Percentiles rank a stretch among this genome's conserved stretches.
These are phyloP conservation scores for Plasmodium vivax DNA, from an alignment of 169 alveolate genomes.

Conservation along the genomic window DNA sequence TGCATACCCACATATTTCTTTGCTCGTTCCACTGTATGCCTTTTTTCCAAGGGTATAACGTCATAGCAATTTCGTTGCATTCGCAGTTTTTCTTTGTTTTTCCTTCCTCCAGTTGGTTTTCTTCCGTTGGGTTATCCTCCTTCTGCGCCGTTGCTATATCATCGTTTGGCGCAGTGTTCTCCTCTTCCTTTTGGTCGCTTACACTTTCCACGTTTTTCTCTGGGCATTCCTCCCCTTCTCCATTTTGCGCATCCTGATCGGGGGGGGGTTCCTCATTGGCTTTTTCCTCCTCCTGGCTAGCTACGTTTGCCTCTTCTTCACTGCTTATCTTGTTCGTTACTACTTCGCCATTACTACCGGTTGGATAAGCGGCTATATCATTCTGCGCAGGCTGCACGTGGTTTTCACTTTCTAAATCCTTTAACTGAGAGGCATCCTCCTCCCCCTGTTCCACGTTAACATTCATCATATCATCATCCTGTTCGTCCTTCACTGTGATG, in stretches of 20 bases:
- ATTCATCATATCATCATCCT: slow-evolving; percentile 1
- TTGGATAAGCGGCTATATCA: background rate
- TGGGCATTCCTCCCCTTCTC: background rate
- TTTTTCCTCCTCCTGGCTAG: background rate
- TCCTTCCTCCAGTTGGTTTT: background rate
- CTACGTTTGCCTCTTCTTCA: background rate
- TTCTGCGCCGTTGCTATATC: background rate
- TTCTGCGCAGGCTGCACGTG: background rate
- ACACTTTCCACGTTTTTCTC: background rate
- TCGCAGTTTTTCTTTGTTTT: slow-evolving; percentile 3
- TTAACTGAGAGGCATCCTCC: background rate
- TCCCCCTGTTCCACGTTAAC: background rate
- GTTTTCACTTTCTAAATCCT: background rate
- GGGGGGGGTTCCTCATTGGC: background rate
- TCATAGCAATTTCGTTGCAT: slow-evolving; percentile 31
- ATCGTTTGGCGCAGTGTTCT: background rate
- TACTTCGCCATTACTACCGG: background rate
- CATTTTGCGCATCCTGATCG: background rate
- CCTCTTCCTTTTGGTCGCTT: background rate
- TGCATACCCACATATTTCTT: slow-evolving; percentile 71
- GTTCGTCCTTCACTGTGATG: slow-evolving; percentile 21
- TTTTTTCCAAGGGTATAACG: slow-evolving; percentile 68
- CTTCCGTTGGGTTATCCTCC: background rate
- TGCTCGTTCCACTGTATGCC: slow-evolving; percentile 56
- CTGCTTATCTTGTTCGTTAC: background rate